Percentiles rank a stretch among this genome's conserved stretches.
Evolutionary conservation across 108 stramenopile genomes (phyloP).

Genomic region (Cyclostephanos invisitatus): DNA sequence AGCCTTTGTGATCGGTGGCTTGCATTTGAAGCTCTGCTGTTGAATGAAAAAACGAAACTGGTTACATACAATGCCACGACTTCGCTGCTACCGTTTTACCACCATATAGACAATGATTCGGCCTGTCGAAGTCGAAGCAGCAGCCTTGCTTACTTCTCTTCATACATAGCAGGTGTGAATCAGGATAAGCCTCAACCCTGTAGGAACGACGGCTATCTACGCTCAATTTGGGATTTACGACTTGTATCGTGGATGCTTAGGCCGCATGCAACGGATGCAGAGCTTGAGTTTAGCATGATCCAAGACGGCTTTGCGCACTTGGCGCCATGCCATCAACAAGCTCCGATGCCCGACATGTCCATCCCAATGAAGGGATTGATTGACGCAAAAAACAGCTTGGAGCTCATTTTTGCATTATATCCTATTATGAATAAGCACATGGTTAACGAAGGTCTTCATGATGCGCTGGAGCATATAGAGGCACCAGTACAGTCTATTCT

Average conservation of each 20-base stretch:
- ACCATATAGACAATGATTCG: slow-evolving; percentile 41
- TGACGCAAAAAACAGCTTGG: slow-evolving; percentile 31
- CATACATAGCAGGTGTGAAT: slow-evolving; percentile 15
- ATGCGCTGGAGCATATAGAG: slow-evolving; percentile 43
- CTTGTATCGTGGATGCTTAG: slow-evolving; percentile 49
- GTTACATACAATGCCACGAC: slow-evolving; percentile 52
- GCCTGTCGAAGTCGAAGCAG: background rate
- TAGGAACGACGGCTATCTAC: slow-evolving; percentile 17
- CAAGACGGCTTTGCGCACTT: slow-evolving; percentile 43
- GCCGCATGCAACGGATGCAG: slow-evolving; percentile 31
- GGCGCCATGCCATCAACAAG: slow-evolving; percentile 6
- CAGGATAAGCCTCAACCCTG: background rate
- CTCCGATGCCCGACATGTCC: slow-evolving; percentile 4
- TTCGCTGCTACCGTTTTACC: slow-evolving; percentile 37
- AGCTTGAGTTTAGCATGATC: slow-evolving; percentile 38
- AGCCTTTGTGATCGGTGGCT: slow-evolving; percentile 38
- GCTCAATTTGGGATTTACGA: slow-evolving; percentile 48
- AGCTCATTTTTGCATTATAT: slow-evolving; percentile 33
- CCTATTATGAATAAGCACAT: slow-evolving; percentile 38
- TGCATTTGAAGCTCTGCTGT: slow-evolving; percentile 39
- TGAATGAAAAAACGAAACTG: slow-evolving; percentile 19
- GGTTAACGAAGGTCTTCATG: slow-evolving; percentile 22
- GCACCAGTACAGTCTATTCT: slow-evolving; percentile 46
- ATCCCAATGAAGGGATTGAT: slow-evolving; percentile 28
- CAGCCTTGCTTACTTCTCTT: slow-evolving; percentile 11